A percentile compares a stretch with the other conserved stretches of the same genome.
phyloP scores from a whole-genome alignment of 345 rosid genomes.

The Sisymbrium irio region DNA sequence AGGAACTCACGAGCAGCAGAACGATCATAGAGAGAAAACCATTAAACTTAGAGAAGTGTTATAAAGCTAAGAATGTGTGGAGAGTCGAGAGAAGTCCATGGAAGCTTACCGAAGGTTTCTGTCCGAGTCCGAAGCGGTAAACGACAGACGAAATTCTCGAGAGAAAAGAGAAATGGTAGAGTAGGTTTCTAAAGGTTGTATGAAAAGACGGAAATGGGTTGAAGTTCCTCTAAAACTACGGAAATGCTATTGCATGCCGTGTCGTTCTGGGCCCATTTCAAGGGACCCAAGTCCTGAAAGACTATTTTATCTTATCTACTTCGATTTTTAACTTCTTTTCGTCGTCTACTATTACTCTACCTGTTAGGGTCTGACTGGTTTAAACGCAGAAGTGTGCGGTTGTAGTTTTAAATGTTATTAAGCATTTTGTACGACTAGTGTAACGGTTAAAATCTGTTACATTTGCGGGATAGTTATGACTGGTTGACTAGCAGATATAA shows the following conservation, averaged over 20 bases:
- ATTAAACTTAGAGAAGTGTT: background rate
- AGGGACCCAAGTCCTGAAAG: background rate
- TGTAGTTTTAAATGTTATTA: too few relatives aligned
- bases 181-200: background rate
- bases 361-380: too few relatives aligned
- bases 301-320: background rate
- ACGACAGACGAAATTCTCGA: background rate
- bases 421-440: too few relatives aligned
- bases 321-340: background rate
- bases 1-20: background rate
- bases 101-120: conserved; percentile 14
- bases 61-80: background rate
- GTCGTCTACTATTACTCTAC: background rate
- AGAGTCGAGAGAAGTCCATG: conserved; percentile 7
- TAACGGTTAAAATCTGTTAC: too few relatives aligned
- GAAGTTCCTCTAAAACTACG: background rate
- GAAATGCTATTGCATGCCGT: background rate
- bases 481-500: too few relatives aligned
- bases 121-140: conserved; percentile 1
- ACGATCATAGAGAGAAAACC: background rate
- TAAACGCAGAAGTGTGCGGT: too few relatives aligned
- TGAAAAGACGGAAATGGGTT: background rate
- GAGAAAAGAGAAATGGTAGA: background rate
- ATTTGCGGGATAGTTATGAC: too few relatives aligned
- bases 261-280: conserved; percentile 7